Percentiles rank a stretch among this genome's conserved stretches.
These are phyloP conservation scores for Pleurotus djamor DNA, from an alignment of 768 basidiomycete species.

Conservation along the genomic window DNA sequence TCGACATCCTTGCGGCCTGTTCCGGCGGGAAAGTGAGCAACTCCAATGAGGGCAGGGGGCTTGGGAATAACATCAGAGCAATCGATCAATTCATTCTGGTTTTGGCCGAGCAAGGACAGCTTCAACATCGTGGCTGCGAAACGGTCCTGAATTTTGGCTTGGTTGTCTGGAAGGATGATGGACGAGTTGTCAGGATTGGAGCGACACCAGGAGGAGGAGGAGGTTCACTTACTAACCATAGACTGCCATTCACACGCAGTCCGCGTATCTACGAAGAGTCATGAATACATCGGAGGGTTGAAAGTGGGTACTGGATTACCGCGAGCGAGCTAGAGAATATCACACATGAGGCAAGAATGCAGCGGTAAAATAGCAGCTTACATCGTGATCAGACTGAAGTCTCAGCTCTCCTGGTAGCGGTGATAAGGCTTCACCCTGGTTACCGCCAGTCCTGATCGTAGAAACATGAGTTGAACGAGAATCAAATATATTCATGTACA, in stretches of 20 bases:
- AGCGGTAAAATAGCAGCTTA: constrained; percentile 10
- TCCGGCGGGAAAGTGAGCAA: constrained; percentile 30
- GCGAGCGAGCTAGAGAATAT: constrained; percentile 20
- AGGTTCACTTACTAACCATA: constrained; percentile 27
- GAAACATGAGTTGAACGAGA: constrained; percentile 9
- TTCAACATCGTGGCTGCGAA: constrained; percentile 45
- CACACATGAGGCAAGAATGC: neutral
- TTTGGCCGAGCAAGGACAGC: constrained; percentile 38
- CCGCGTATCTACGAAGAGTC: constrained; percentile 26
- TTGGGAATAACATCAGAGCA: constrained; percentile 43
- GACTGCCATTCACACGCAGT: constrained; percentile 50
- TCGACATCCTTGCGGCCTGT: constrained; percentile 22
- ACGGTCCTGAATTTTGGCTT: constrained; percentile 26
- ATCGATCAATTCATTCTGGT: constrained; percentile 31
- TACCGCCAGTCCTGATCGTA: constrained; percentile 26
- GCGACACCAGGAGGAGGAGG: neutral
- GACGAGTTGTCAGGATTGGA: too few species aligned
- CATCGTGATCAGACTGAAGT: constrained; percentile 39
- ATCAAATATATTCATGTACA: constrained; percentile 5
- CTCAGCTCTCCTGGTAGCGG: constrained; percentile 40
- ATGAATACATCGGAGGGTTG: neutral
- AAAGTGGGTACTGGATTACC: constrained; percentile 8
- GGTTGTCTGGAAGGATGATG: constrained; percentile 19
- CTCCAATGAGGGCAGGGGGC: constrained; percentile 21
- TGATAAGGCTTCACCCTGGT: constrained; percentile 35